A percentile compares a stretch with the other conserved stretches of the same genome.
phyloP scores from a whole-genome alignment of 352 stramenopile genomes.

The Pythium scleroteichum region DNA sequence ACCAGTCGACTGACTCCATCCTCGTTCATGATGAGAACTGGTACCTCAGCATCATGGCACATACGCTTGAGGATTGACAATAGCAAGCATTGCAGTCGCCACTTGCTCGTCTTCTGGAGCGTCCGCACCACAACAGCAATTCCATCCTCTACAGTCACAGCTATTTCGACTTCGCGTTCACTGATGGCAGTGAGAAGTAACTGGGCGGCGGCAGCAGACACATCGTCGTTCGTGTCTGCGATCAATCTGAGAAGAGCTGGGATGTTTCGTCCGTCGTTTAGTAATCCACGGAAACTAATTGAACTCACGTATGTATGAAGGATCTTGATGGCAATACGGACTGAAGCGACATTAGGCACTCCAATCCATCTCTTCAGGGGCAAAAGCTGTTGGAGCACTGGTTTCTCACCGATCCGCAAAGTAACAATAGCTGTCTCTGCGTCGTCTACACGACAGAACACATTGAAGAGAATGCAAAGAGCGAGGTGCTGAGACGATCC shows the following conservation, averaged over 20 bases:
- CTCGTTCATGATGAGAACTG: constrained; percentile 55
- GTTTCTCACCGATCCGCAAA: constrained; percentile 31
- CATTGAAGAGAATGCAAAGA: constrained; percentile 60
- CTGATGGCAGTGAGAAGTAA: constrained; percentile 42
- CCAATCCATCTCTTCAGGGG: constrained; percentile 53
- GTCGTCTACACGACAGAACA: constrained; percentile 44
- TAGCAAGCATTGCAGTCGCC: constrained; percentile 46
- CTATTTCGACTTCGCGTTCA: constrained; percentile 61
- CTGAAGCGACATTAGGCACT: constrained; percentile 33
- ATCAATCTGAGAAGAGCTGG: constrained; percentile 51
- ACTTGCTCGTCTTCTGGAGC: constrained; percentile 35
- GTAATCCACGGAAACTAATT: constrained; percentile 30
- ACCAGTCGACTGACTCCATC: constrained; percentile 45
- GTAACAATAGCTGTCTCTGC: neutral
- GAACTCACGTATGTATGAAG: constrained; percentile 44
- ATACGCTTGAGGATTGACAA: constrained; percentile 53
- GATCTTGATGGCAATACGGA: constrained; percentile 56
- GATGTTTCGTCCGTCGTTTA: constrained; percentile 63
- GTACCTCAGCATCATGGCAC: constrained; percentile 62
- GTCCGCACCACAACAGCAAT: constrained; percentile 51
- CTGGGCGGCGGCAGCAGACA: constrained; percentile 44
- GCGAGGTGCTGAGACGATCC: constrained; percentile 33
- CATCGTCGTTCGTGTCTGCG: constrained; percentile 29
- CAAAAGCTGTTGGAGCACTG: constrained; percentile 53
- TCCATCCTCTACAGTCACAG: constrained; percentile 76